Evolutionary conservation across 805 yeast genomes (phyloP), one percentile per base, ranked within the genome.

Genomic region (Candida chauliodis): DNA sequence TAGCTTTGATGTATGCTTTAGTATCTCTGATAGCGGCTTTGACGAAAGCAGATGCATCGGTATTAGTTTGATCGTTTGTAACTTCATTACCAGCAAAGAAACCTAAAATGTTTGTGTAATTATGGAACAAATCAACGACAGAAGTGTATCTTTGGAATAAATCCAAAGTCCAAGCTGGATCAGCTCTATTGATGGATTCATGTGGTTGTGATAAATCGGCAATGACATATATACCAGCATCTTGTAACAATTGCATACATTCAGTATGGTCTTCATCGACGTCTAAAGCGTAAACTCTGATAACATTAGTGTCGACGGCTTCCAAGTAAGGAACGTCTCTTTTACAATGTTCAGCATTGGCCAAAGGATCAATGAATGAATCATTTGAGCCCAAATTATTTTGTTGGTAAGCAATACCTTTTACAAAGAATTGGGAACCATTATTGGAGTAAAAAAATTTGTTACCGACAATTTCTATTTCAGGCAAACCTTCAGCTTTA

Each of bases 21-120:
- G 79, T 71, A 60, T 84, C 91, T 75, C 93, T 78, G 42, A 84
- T 62, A 21, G 91, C 91, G 45, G 91, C 91, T 62, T 84, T 84
- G 48, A 84, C 91, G 57, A 76, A 84, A 26, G 91, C 82, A 39
- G 91, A 84, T 41, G 91, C 81, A 46, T 72, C 81, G 41, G 90
- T 79, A 66, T 81, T 83, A 50, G 76, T 56, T 22, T 57, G 58
- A 51, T 76, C 72, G 63, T 84, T 83, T 53, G 88, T 75, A 46
- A 84, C 91, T 72, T 84, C 91, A 57, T 84, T 84, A 73, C 91
- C 91, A 34, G 91, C 91, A 59, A 84, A 84, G 73, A 84, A 84
- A 52, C 93, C 93, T 49, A 84, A 68, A 36, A 82, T 72, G 59
- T 84, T 84, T 53, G 85, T 73, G 62, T 83, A 84, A 56, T 75